Percentiles rank a stretch among this genome's conserved stretches.
Evolutionary conservation across 257 asterid species (phyloP).

Genomic region (Solanum arcanum): DNA sequence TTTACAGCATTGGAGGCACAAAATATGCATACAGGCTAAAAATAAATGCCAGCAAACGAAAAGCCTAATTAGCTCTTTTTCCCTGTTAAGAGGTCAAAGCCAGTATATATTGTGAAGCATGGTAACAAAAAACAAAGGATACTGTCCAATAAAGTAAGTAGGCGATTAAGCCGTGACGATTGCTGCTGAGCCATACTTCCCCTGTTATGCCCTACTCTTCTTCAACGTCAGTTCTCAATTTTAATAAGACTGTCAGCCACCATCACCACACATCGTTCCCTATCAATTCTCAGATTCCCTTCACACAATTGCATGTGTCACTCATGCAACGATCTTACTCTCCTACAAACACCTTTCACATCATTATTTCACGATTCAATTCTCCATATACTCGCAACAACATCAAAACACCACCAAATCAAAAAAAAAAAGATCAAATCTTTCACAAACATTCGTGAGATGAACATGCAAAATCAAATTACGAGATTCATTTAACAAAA

Average conservation of each 20-base stretch:
- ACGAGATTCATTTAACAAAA: neutral
- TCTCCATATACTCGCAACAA: neutral
- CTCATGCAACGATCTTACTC: constrained; percentile 5
- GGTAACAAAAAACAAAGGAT: constrained; percentile 37
- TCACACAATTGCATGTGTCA: constrained; percentile 20
- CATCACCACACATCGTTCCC: constrained; percentile 11
- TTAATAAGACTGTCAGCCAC: constrained; percentile 1
- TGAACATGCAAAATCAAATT: neutral
- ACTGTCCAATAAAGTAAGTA: constrained; percentile 95
- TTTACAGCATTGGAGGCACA: neutral
- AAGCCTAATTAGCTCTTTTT: neutral
- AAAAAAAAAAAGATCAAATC: neutral
- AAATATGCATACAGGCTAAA: neutral
- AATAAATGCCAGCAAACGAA: neutral
- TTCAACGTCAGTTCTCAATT: constrained; percentile 19
- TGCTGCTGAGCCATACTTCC: constrained; percentile 80
- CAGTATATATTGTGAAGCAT: neutral
- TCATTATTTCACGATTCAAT: neutral
- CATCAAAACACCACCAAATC: neutral
- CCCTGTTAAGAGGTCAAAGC: neutral
- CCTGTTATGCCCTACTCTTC: constrained; percentile 8
- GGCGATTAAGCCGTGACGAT: constrained; percentile 88
- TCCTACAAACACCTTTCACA: neutral
- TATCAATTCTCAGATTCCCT: neutral
- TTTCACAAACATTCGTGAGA: neutral